Evolutionary conservation across 2,329 filamentous ascomycete species (phyloP).

Genomic region (Cephalotrichum gorgonifer): DNA sequence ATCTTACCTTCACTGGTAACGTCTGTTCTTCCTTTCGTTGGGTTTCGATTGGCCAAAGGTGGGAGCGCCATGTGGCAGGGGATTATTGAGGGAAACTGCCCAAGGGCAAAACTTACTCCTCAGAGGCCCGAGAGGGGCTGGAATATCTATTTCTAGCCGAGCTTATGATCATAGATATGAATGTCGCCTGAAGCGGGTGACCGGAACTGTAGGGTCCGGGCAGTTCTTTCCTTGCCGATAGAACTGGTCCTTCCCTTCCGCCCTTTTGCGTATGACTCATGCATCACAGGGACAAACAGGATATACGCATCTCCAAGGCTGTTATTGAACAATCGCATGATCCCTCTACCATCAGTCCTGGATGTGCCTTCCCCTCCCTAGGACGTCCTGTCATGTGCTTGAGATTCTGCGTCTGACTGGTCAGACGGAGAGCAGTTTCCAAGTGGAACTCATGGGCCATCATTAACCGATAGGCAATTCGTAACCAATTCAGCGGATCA

Average conservation of each 20-base stretch:
- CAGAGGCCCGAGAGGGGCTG: too few relatives aligned
- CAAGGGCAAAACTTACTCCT: too few relatives aligned
- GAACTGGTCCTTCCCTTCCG: neutral
- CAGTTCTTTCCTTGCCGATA: neutral
- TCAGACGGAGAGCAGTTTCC: neutral
- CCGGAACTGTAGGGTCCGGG: too few relatives aligned
- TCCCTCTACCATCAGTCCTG: neutral
- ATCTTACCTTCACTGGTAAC: too few relatives aligned
- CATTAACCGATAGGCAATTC: neutral
- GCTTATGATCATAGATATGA: too few relatives aligned
- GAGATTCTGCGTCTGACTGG: neutral
- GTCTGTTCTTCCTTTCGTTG: too few relatives aligned
- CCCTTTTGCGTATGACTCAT: neutral
- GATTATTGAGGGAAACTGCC: too few relatives aligned
- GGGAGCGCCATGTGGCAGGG: too few relatives aligned
- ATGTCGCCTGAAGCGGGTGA: too few relatives aligned
- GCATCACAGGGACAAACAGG: neutral
- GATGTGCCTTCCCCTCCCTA: neutral
- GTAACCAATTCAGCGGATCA: neutral
- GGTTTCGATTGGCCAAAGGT: too few relatives aligned
- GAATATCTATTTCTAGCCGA: too few relatives aligned
- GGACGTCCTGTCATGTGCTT: neutral
- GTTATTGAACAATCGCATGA: neutral
- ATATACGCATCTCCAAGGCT: neutral
- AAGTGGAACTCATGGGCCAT: neutral